Evolutionary conservation across 192 early-diverging fungal species (phyloP).

Genomic region (Podila epicladia): DNA sequence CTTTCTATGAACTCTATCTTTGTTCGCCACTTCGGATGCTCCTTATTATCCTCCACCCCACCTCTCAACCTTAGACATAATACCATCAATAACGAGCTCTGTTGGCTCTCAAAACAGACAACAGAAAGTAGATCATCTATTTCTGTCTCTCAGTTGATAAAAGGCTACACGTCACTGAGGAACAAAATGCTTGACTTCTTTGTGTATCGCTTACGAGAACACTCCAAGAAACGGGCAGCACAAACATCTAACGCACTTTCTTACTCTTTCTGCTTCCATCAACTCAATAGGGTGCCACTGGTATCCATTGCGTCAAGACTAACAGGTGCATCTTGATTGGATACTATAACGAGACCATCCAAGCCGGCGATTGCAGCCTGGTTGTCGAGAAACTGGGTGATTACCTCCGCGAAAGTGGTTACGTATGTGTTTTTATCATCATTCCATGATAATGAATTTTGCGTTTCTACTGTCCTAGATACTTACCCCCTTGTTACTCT

Average conservation of each 20-base stretch:
- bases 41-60: too few relatives aligned
- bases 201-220: slow-evolving; percentile 2
- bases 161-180: too few relatives aligned
- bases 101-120: too few relatives aligned
- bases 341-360: slow-evolving; percentile 68
- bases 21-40: too few relatives aligned
- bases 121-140: not conserved
- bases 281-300: slow-evolving; percentile 66
- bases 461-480: too few relatives aligned
- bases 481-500: not conserved
- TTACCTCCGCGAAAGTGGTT: slow-evolving; percentile 77
- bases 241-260: too few relatives aligned
- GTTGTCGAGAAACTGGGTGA: slow-evolving; percentile 80
- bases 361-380: slow-evolving; percentile 76
- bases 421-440: slow-evolving; percentile 53
- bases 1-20: too few relatives aligned
- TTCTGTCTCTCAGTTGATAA: not conserved
- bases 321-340: slow-evolving; percentile 82
- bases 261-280: slow-evolving; percentile 2
- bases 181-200: too few relatives aligned
- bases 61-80: too few relatives aligned
- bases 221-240: too few relatives aligned
- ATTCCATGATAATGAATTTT: too few relatives aligned
- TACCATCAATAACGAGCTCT: too few relatives aligned
- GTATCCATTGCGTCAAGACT: slow-evolving; percentile 81